These are phyloP conservation scores for Cunninghamia lanceolata DNA, from an alignment of 75 land plant genomes.

Conservation along the genomic window DNA sequence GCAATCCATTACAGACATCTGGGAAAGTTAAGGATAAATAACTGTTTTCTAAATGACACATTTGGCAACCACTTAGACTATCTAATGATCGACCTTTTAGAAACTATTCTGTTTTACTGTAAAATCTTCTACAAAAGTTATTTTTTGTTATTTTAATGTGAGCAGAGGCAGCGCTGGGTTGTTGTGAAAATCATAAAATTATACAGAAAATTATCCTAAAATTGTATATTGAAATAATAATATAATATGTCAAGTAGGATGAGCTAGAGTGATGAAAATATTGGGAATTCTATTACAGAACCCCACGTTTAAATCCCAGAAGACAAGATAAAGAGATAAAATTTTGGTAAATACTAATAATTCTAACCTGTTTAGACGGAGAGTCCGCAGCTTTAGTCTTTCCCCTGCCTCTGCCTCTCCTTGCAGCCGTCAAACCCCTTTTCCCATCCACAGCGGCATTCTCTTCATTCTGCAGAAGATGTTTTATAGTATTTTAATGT, in stretches of 20 bases:
- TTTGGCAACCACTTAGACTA: not conserved
- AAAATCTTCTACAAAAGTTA: not conserved
- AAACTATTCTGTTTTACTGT: not conserved
- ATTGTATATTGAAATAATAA: too few species aligned
- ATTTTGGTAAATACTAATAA: too few species aligned
- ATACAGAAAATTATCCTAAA: not conserved
- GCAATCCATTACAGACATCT: too few species aligned
- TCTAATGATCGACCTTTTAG: not conserved
- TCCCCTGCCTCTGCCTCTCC: not conserved
- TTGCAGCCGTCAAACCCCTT: not conserved
- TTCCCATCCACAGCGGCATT: not conserved
- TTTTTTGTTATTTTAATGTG: not conserved
- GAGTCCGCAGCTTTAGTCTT: not conserved
- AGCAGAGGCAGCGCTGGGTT: not conserved
- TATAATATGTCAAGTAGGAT: too few species aligned
- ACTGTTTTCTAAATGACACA: not conserved
- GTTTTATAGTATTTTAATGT: not conserved
- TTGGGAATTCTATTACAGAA: too few species aligned
- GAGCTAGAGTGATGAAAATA: too few species aligned
- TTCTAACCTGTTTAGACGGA: slow-evolving; percentile 1
- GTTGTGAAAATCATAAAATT: too few species aligned
- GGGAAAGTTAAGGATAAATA: too few species aligned
- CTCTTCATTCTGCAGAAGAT: not conserved
- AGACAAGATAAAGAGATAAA: too few species aligned
- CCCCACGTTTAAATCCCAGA: too few species aligned